phyloP scores from a whole-genome alignment of 331 rosid genomes.

The Quercus phellos region DNA sequence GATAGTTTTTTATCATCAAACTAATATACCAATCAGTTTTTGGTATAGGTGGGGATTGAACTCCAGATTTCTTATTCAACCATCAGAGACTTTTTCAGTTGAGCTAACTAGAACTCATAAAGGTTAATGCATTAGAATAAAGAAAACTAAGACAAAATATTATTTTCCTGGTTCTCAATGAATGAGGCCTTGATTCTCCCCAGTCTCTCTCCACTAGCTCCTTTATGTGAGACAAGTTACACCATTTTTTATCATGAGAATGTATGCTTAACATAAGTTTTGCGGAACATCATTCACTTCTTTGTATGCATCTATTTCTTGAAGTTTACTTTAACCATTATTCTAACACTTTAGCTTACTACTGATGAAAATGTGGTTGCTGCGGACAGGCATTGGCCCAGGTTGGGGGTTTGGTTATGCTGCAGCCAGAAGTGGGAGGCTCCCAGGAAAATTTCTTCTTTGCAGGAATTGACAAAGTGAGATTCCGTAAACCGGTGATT shows the following conservation, averaged over 20 bases:
- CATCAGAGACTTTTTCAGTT: too few species aligned
- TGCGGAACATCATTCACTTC: background rate
- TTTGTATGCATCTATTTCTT: background rate
- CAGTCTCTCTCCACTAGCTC: background rate
- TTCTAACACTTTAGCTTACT: background rate
- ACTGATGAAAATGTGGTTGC: background rate
- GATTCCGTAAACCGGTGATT: slow-evolving; percentile 75
- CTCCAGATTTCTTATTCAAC: too few species aligned
- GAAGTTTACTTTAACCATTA: background rate
- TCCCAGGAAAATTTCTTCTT: slow-evolving; percentile 72
- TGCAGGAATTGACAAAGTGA: slow-evolving; percentile 80
- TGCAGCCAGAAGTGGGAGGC: slow-evolving; percentile 75
- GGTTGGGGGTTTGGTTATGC: slow-evolving; percentile 83
- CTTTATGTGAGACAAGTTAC: background rate
- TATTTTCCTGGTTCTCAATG: too few species aligned
- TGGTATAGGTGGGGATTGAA: too few species aligned
- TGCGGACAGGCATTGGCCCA: slow-evolving; percentile 83
- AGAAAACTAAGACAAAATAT: background rate
- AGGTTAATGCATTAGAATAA: background rate
- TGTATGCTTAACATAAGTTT: background rate
- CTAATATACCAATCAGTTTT: too few species aligned
- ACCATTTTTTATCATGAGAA: too few species aligned
- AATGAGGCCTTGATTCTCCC: background rate
- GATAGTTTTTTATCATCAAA: too few species aligned
- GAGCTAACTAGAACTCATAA: background rate